Evolutionary conservation across 2,329 filamentous ascomycete species (phyloP).

Genomic region (Fusarium domesticum): DNA sequence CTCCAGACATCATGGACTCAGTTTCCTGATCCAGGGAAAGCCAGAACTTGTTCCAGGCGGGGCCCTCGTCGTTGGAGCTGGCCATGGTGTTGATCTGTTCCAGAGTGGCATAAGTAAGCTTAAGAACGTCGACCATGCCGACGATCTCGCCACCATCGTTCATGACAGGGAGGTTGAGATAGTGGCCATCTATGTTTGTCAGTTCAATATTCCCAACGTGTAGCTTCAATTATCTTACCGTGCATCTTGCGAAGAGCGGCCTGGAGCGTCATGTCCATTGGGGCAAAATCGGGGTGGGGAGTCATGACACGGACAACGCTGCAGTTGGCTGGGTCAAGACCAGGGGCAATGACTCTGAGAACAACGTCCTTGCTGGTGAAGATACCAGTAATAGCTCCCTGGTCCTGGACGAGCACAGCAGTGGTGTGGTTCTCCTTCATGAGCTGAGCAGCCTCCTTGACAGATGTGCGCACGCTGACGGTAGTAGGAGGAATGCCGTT

Average conservation of each 20-base stretch:
- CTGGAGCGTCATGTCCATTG: conserved; percentile 98
- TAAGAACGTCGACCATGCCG: conserved; percentile 98
- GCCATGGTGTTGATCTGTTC: conserved; percentile 98
- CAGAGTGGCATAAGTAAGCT: conserved; percentile 94
- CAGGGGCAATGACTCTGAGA: conserved; percentile 93
- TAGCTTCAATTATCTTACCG: conserved; percentile 54
- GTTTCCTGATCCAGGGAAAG: conserved; percentile 91
- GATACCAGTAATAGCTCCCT: conserved; percentile 95
- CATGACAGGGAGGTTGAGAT: conserved; percentile 97
- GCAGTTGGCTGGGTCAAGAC: conserved; percentile 89
- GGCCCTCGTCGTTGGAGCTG: conserved; percentile 83
- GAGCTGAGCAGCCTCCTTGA: conserved; percentile 88
- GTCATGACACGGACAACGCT: conserved; percentile 99
- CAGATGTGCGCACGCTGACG: conserved; percentile 91
- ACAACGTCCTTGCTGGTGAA: conserved; percentile 99
- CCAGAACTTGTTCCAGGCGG: conserved; percentile 99
- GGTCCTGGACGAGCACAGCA: conserved; percentile 91
- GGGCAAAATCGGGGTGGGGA: conserved; percentile 96
- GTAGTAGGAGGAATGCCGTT: conserved; percentile 90
- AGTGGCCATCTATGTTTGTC: conserved; percentile 75
- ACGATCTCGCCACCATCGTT: conserved; percentile 96
- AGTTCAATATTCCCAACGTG: too few relatives aligned
- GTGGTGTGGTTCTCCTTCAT: conserved; percentile 99
- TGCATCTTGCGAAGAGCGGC: conserved; percentile 98
- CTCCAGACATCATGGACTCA: conserved; percentile 93